Conservation (phyloP, 345 rosid species). For the Mallotus nudiflorus region DNA sequence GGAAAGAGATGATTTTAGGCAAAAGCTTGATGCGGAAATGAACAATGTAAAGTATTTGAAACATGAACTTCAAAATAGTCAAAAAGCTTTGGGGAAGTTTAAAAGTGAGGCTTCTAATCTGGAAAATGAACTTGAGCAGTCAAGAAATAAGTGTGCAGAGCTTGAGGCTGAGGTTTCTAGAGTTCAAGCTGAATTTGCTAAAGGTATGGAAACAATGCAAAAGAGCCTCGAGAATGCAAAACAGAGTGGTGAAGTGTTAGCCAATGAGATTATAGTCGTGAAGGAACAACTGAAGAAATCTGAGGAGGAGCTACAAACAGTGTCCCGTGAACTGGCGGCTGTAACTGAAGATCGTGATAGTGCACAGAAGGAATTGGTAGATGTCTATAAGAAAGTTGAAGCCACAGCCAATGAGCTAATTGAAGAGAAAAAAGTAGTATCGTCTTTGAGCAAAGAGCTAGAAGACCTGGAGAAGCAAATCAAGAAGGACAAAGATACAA, state of each 20-base stretch:
- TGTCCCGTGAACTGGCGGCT: conserved; percentile 45
- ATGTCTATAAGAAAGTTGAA: conserved; percentile 58
- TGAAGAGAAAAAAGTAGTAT: conserved; percentile 50
- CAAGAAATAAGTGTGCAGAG: conserved; percentile 41
- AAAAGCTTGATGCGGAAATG: conserved; percentile 51
- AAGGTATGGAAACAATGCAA: conserved; percentile 43
- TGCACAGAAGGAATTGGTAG: conserved; percentile 60
- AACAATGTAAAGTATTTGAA: conserved; percentile 43
- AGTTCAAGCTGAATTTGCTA: conserved; percentile 48
- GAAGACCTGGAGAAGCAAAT: conserved; percentile 69
- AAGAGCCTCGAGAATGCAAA: conserved; percentile 50
- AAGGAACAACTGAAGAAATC: conserved; percentile 57
- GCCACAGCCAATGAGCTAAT: conserved; percentile 50
- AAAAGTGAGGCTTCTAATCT: conserved; percentile 57
- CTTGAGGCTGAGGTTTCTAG: conserved; percentile 65
- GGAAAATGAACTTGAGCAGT: conserved; percentile 50
- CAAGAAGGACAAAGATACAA: conserved; percentile 58
- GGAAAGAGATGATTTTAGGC: conserved; percentile 59
- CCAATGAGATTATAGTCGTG: conserved; percentile 47
- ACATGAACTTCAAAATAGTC: conserved; percentile 51
- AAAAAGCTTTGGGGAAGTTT: conserved; percentile 50
- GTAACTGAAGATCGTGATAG: conserved; percentile 51
- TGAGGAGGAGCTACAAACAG: conserved; percentile 43
- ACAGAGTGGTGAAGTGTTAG: conserved; percentile 41
- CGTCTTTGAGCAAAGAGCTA: conserved; percentile 54